phyloP scores from a whole-genome alignment of 306 rosid genomes.

The Lathyrus sativus region DNA sequence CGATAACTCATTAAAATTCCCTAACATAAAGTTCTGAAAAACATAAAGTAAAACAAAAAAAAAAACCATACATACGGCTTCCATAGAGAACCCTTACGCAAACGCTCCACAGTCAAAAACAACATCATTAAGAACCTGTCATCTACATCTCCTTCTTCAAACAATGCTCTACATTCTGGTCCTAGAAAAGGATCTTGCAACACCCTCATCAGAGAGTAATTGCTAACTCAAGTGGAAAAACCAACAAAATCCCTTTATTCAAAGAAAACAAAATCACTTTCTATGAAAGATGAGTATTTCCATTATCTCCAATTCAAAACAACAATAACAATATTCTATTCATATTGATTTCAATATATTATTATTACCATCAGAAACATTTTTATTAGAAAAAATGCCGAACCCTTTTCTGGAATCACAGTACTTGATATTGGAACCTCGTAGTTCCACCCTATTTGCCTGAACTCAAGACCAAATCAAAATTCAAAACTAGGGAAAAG shows the following conservation, averaged over 20 bases:
- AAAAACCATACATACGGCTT: too few relatives aligned
- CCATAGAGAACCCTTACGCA: too few relatives aligned
- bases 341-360: conserved; percentile 42
- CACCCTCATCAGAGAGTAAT: conserved; percentile 98
- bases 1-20: too few relatives aligned
- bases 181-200: too few relatives aligned
- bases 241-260: conserved; percentile 68
- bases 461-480: conserved; percentile 43
- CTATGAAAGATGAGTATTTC: not conserved
- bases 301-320: conserved; percentile 12
- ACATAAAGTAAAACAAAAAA: too few relatives aligned
- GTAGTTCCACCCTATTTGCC: conserved; percentile 77
- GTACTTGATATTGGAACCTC: conserved; percentile 73
- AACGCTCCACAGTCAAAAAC: too few relatives aligned
- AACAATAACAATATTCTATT: conserved; percentile 14
- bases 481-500: too few relatives aligned
- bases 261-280: conserved; percentile 33
- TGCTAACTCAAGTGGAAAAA: conserved; percentile 84
- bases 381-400: conserved; percentile 65
- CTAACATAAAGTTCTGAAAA: too few relatives aligned
- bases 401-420: conserved; percentile 82
- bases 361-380: conserved; percentile 70
- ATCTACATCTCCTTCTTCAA: too few relatives aligned
- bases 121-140: too few relatives aligned
- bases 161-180: too few relatives aligned